phyloP scores from a whole-genome alignment of 345 rosid genomes.

The Euphorbia pulcherrima region DNA sequence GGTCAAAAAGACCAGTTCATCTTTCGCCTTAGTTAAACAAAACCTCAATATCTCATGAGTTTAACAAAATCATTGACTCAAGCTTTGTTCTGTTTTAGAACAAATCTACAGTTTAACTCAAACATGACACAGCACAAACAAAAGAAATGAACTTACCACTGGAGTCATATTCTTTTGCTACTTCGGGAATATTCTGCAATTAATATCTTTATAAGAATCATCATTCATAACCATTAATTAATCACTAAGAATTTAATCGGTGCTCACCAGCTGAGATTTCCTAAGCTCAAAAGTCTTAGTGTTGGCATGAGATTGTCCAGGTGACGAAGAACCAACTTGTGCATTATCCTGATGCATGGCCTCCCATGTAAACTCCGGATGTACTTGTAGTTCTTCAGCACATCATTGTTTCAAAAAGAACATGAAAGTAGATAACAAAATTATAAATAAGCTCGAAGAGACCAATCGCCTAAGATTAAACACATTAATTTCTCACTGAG shows the following conservation, averaged over 20 bases:
- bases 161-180: not conserved
- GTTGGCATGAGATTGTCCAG: not conserved
- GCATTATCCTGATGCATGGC: not conserved
- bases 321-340: not conserved
- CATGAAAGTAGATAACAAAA: not conserved
- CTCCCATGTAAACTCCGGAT: not conserved
- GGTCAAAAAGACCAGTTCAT: too few relatives aligned
- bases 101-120: too few relatives aligned
- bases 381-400: not conserved
- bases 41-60: too few relatives aligned
- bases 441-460: not conserved
- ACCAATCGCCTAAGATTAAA: not conserved
- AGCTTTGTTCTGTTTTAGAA: too few relatives aligned
- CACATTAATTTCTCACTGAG: too few relatives aligned
- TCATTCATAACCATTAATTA: not conserved
- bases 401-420: not conserved
- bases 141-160: not conserved
- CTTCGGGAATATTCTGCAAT: constrained; percentile 7
- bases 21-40: too few relatives aligned
- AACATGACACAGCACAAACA: too few relatives aligned
- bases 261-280: not conserved
- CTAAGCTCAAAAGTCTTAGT: not conserved
- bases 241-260: not conserved
- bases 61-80: too few relatives aligned
- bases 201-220: not conserved